These are phyloP conservation scores for Pestalotiopsis sp. DNA, from an alignment of 2,329 filamentous ascomycete species.

Conservation along the genomic window DNA sequence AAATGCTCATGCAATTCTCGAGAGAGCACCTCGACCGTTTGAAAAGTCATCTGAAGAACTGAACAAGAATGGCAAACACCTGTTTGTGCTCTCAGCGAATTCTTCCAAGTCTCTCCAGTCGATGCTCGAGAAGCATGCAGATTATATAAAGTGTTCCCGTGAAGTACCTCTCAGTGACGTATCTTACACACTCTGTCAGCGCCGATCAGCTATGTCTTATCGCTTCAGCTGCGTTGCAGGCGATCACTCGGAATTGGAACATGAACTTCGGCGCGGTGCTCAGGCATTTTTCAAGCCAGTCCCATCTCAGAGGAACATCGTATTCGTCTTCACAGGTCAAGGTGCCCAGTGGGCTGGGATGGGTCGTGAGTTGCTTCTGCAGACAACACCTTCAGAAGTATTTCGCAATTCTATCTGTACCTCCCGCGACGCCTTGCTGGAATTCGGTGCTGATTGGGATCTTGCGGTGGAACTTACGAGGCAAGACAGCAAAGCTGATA, in stretches of 20 bases:
- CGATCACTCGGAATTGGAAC: neutral
- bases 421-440: conserved; percentile 13
- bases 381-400: neutral
- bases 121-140: neutral
- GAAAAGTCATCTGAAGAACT: neutral
- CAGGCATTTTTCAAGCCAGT: neutral
- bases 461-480: neutral
- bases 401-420: conserved; percentile 15
- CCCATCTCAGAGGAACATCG: conserved; percentile 8
- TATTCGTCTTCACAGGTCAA: conserved; percentile 45
- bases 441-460: neutral
- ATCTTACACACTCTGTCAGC: neutral
- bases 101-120: neutral
- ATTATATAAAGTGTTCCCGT: neutral
- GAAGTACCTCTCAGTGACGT: neutral
- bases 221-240: neutral
- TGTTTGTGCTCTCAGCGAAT: neutral
- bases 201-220: neutral
- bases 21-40: neutral
- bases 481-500: conserved; percentile 13
- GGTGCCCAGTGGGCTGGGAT: conserved; percentile 47
- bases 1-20: conserved; percentile 4
- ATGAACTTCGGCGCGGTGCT: neutral
- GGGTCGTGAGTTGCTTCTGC: conserved; percentile 32
- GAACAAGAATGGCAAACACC: neutral